Base-by-base conservation (phyloP, 441 rosid genomes). In the Viola pubescens region DNA sequence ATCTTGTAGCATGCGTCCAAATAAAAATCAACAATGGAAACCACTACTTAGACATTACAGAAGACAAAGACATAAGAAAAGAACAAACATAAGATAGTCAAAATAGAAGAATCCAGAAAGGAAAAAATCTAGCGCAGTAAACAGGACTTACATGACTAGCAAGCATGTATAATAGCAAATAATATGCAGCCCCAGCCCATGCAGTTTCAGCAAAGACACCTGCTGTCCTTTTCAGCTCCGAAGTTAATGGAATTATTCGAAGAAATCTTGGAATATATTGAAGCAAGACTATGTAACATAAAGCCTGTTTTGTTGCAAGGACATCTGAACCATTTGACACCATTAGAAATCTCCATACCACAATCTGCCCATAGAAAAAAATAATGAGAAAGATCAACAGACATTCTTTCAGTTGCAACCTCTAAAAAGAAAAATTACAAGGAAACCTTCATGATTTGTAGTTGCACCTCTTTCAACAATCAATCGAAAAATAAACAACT, bases 161-260 rank as follows among this genome's bases (percentile, higher is more conserved):
- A 56, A 94, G 99, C 95, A 94, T 85, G 82, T 90, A 94, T 59
- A 88, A 63, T 19, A 94, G 81, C 80, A 94, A 76, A 75, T 94
- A 94, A 77, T 75, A 90, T 41, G 86, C 96, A 66, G 99, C 99
- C 77, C 99, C 99, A 41, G 95, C 91, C 99, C 97, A 90, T 49
- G 91, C 97, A 48, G 95, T 88, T 80, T 94, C 97, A 59, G 94
- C 99, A 65, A 94, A 85, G 60, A 85, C 97, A 58, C 99, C 99
- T 3, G 95, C 74, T 53, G 99, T 90, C 73, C 97, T 90, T 73
- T 88, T 94, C 61, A 94, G 78, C 78, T 90, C 99, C 60, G 96
- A 81, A 62, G 83, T 86, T 61, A 94, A 66, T 10, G 99, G 96
- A 7, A 77, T 10, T 13, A 89, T 68, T 52, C 99, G 92, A 61